phyloP scores from a whole-genome alignment of 805 yeast genomes.

The Candida verbasci region DNA sequence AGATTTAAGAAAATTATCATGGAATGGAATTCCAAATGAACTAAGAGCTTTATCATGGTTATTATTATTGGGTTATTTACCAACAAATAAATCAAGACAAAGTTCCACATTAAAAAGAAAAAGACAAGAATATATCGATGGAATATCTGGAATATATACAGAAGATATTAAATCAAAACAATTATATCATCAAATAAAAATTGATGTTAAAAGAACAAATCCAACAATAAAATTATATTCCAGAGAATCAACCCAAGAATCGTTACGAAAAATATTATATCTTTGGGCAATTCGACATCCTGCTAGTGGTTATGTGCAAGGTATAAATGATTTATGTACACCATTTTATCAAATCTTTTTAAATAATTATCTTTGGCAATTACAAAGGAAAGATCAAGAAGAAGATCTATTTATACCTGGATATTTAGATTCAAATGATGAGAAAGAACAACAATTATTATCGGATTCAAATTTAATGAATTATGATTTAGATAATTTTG shows the following conservation, averaged over 20 bases:
- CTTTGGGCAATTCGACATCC: constrained; percentile 97
- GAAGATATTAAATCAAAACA: constrained; percentile 38
- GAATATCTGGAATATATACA: constrained; percentile 58
- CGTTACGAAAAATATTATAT: constrained; percentile 76
- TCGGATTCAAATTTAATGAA: constrained; percentile 20
- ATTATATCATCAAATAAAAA: constrained; percentile 93
- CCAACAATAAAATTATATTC: constrained; percentile 77
- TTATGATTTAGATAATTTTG: constrained; percentile 49
- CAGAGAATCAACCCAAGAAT: constrained; percentile 64
- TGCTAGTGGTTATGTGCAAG: constrained; percentile 97
- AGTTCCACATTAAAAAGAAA: constrained; percentile 66
- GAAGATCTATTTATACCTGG: constrained; percentile 34
- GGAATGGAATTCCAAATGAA: constrained; percentile 90
- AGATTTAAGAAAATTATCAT: constrained; percentile 72
- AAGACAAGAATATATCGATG: constrained; percentile 79
- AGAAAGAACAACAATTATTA: constrained; percentile 20
- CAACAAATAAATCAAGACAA: constrained; percentile 78
- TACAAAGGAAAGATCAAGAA: constrained; percentile 23
- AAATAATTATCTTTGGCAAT: constrained; percentile 53
- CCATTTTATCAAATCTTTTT: constrained; percentile 89
- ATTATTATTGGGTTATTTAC: constrained; percentile 81
- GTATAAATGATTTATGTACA: constrained; percentile 89
- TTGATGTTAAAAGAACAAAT: constrained; percentile 92
- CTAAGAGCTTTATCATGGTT: constrained; percentile 88
- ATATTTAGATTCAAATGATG: constrained; percentile 18